Evolutionary conservation across 2,329 filamentous ascomycete species (phyloP), one percentile per base, ranked within the genome.

Genomic region (Xylariaceae sp.): DNA sequence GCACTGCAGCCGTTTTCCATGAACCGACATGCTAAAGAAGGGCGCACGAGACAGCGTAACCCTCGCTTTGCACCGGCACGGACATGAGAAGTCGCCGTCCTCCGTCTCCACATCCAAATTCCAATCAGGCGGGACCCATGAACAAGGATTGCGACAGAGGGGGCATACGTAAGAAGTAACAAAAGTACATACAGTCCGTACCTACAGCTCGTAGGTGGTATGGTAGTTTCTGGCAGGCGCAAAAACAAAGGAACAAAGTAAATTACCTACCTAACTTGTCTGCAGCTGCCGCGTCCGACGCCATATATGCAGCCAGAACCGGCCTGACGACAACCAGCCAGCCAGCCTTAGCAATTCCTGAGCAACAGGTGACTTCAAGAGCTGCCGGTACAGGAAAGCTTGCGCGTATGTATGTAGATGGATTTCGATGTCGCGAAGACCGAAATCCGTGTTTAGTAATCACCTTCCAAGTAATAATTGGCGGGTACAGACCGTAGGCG

Each of bases 1-100:
- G 51, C 46, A 50, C 55, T 54, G 57, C 47, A 49, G 43, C 52
- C 40, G 49, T 50, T 19, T 19, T 19, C 19, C 19, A 19, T 19
- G 19, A 19, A 19, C 19, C 19, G 19, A 19, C 19, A 19, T 19
- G 19, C 19, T 19, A 19, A 19, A 19, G 19, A 19, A 19, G 19
- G 59, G 47, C 53, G 52, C 53, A 50, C 51, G 52, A 41, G 37
- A 4, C 6, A 43, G 41, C n/a, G 41, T 27, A 11, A 34, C 32
- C 42, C 43, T 45, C 6, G 43, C 8, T 32, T 19, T 31, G 26
- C 29, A 30, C 11, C 43, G 43, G 30, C 5, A 32, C 43, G 43
- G 43, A 12, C 43, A 19, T 12, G 29, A 45, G 26, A 45, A 3
- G 1, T 31, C 29, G 43, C 43, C 43, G 48, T 48, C 43, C 29